These are phyloP conservation scores for Mortierella sp. DNA, from an alignment of 371 early-diverging fungal genomes.

Conservation along the genomic window DNA sequence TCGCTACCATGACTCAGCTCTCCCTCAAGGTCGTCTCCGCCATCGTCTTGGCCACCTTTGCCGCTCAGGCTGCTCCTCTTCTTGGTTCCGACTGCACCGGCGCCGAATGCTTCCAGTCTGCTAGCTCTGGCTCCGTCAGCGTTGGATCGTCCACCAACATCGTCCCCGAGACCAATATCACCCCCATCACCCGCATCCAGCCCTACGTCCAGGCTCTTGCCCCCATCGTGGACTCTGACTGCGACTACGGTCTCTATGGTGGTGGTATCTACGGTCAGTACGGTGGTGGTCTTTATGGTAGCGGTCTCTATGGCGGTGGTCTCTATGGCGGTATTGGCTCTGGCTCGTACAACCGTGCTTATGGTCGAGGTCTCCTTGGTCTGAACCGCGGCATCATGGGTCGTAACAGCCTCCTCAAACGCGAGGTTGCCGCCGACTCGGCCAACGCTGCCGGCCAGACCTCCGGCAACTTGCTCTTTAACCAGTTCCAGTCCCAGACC, in stretches of 20 bases:
- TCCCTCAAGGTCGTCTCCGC: constrained; percentile 32
- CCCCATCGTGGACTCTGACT: constrained; percentile 41
- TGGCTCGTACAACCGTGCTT: background rate
- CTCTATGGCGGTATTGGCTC: background rate
- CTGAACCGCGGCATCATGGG: background rate
- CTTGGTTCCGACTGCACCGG: constrained; percentile 23
- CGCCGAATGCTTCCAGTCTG: constrained; percentile 24
- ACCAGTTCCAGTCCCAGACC: constrained; percentile 31
- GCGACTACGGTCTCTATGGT: constrained; percentile 7
- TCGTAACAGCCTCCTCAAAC: constrained; percentile 13
- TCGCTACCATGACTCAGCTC: constrained; percentile 6
- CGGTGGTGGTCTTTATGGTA: background rate
- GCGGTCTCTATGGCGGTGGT: background rate
- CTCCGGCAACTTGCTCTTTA: constrained; percentile 35
- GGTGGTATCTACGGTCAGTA: background rate
- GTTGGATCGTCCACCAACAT: constrained; percentile 45
- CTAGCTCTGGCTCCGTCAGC: constrained; percentile 39
- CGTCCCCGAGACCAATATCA: constrained; percentile 43
- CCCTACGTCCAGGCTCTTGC: constrained; percentile 37
- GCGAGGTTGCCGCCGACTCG: background rate
- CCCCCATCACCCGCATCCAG: constrained; percentile 54
- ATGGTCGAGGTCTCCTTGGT: constrained; percentile 1
- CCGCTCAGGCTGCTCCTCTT: constrained; percentile 38
- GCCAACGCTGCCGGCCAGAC: background rate
- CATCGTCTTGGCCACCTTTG: constrained; percentile 26